Conservation (phyloP, 2,329 filamentous ascomycete species). For the Hypoxylon sp. region DNA sequence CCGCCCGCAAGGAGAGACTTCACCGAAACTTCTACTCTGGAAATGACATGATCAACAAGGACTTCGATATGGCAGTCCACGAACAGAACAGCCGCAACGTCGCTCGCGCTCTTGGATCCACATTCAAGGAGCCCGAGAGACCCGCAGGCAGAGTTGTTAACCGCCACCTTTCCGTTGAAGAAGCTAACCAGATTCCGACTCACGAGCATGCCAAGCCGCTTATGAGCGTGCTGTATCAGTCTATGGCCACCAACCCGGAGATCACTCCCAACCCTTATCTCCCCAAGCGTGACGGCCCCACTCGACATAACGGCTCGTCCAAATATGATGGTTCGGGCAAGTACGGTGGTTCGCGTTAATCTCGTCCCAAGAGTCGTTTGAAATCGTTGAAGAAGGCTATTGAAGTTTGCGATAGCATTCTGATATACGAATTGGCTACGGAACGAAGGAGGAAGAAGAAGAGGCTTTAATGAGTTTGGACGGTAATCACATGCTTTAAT, state of each 20-base stretch:
- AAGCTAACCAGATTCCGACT: constrained; percentile 58
- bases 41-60: constrained; percentile 55
- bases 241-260: constrained; percentile 44
- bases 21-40: constrained; percentile 60
- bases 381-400: constrained; percentile 23
- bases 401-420: constrained; percentile 14
- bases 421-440: constrained; percentile 19
- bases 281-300: constrained; percentile 15
- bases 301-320: constrained; percentile 3
- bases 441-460: neutral
- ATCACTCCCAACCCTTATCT: constrained; percentile 22
- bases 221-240: constrained; percentile 59
- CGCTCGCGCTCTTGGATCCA: constrained; percentile 56
- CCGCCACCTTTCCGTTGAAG: constrained; percentile 54
- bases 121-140: constrained; percentile 56
- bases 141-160: constrained; percentile 46
- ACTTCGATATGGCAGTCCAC: constrained; percentile 50
- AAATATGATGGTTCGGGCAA: constrained; percentile 16
- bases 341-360: constrained; percentile 15
- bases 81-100: constrained; percentile 53
- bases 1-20: constrained; percentile 51
- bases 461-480: constrained; percentile 5
- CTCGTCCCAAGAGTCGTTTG: constrained; percentile 18
- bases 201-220: constrained; percentile 60
- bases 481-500: constrained; percentile 3